Base-by-base conservation (phyloP, 306 rosid species). In the Lotus japonicus region DNA sequence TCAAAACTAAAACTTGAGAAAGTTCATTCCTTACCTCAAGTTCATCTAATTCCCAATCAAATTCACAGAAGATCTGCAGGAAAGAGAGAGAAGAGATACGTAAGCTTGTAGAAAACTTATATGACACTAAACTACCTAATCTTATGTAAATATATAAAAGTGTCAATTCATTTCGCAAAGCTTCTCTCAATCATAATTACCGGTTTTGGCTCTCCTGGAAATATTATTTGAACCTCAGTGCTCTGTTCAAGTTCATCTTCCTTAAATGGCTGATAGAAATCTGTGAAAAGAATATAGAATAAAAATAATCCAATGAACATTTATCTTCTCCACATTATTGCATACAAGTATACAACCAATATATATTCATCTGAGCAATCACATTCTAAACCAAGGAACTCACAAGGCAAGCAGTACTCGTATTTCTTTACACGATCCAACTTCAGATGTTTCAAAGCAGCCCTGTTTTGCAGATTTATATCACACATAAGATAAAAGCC, bases 21-120 rank as follows among this genome's bases (percentile, higher is more conserved):
- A 68, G 45, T 26, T 52, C 55, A 51, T 64, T 59, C 18, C 10
- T 53, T 79, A 89, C 96, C 96, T 89, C 92, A 57, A 87, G 80
- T 49, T 89, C 92, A 59, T 89, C 92, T 21, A 89, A 76, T 55
- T 86, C 90, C 96, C 92, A 89, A 73, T 89, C 92, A 83, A 89
- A 89, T 63, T 84, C 88, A 71, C 88, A 84, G 79, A 81, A 83
- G 39, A 89, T 58, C 92, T 86, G 81, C 84, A 72, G 5, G 4
- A 42, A 75, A 6, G 44, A 60, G 66, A 60, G 10, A 35, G 23
- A 55, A 21, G 55, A 64, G 26, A 35, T 10, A 53, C 11, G 58
- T 57, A 35, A 70, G 7, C 46, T 66, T n/a, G 59, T 17, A 43
- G 10, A 58, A 66, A 42, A 45, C 38, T 41, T 11, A 53, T 35